Evolutionary conservation across 371 early-diverging fungal genomes (phyloP).

Genomic region (Rhizopus arrhizus): DNA sequence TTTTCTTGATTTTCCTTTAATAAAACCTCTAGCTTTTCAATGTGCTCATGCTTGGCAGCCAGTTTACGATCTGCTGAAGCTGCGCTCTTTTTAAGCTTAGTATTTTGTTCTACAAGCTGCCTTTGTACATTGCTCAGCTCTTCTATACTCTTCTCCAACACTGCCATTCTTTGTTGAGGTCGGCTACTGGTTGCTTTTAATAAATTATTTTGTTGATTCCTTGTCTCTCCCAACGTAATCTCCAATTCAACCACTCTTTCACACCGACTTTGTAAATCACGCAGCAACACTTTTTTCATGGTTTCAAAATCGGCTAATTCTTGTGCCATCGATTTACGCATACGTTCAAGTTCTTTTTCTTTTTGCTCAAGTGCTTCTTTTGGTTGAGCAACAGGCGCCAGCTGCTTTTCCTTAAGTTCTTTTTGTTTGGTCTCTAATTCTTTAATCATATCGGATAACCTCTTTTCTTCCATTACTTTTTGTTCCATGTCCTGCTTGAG

Average conservation of each 20-base stretch:
- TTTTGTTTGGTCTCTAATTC: slow-evolving; percentile 68
- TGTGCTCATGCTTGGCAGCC: slow-evolving; percentile 88
- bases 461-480: slow-evolving; percentile 74
- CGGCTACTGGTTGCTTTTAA: slow-evolving; percentile 78
- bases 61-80: slow-evolving; percentile 90
- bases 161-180: slow-evolving; percentile 92
- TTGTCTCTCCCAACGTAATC: slow-evolving; percentile 88
- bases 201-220: slow-evolving; percentile 85
- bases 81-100: slow-evolving; percentile 89
- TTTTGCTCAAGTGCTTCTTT: slow-evolving; percentile 51
- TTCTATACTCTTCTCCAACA: slow-evolving; percentile 93
- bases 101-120: slow-evolving; percentile 92
- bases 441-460: slow-evolving; percentile 55
- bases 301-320: slow-evolving; percentile 94
- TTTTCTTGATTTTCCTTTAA: slow-evolving; percentile 79
- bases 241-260: slow-evolving; percentile 95
- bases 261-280: slow-evolving; percentile 93
- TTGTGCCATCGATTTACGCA: slow-evolving; percentile 89
- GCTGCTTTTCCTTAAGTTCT: slow-evolving; percentile 55
- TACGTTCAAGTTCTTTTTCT: slow-evolving; percentile 83
- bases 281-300: slow-evolving; percentile 96
- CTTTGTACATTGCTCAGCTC: slow-evolving; percentile 93
- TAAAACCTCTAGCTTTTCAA: slow-evolving; percentile 80
- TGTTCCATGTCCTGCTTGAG: slow-evolving; percentile 66
- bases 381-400: slow-evolving; percentile 31